Base-by-base conservation (phyloP, 495 filamentous ascomycete species). In the Apiosordaria backusii region DNA sequence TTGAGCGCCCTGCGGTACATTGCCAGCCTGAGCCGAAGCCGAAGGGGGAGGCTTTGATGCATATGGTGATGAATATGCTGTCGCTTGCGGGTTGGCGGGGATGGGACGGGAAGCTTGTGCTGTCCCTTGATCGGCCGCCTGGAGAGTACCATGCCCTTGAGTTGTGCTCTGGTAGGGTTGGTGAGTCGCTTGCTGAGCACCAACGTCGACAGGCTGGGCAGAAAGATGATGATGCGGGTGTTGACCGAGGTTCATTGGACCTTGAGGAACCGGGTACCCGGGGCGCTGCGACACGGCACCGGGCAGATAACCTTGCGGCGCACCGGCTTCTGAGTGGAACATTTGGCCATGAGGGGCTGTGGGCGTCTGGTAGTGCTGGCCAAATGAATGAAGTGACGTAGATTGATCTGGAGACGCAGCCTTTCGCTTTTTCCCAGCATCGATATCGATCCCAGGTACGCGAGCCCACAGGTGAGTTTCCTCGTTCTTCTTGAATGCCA, bases 401-500 rank as follows among this genome's bases (percentile, higher is more conserved):
- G 77, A 66, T 29, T 77, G 74, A 61, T 83, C 81, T 19, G 80
- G 81, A 50, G 81, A 82, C 21, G 67, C 71, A 9, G 79, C 79
- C 67, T 83, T 83, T 58, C 81, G 80, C 69, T 83, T 83, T 68
- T 83, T 83, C 45, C 81, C 81, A 24, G 79, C 80, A 26, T 83
- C 81, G 26, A 83, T 77, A 53, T 82, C 80, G 18, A 83, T 76
- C 15, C 81, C 81, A 5, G 81, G 81, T 18, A 83, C 80, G 10
- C 80, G 80, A 60, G 74, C 76, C 81, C 81, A 83, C 50, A 82
- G 72, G 50, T 81, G 79, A 2, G 78, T 81, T 53, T 76, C 77
- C 40, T 95, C 90, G 52, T 92, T 90, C 74, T 96, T 96, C 73
- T 85, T 84, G 76, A 99, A 99, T 23, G 92, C 88, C 59, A 88